Percentiles rank a stretch among this genome's conserved stretches.
Conservation (phyloP, 345 rosid genomes). For the Eucalyptus erythrocorys region DNA sequence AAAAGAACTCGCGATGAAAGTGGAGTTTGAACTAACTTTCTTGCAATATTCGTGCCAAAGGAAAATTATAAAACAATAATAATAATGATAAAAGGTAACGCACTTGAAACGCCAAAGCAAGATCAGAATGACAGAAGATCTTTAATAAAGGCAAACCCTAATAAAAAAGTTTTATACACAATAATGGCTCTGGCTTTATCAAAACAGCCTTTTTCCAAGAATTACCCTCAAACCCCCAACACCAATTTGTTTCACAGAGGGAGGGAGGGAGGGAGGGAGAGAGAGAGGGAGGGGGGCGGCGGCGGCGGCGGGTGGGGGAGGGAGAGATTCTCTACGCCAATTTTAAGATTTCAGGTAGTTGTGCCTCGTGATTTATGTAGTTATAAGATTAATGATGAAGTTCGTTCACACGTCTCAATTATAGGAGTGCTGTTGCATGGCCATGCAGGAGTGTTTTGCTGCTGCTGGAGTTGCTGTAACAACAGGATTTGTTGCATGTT, state of each 20-base stretch:
- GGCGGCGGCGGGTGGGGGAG: too few species aligned
- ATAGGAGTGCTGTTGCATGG: conserved; percentile 20
- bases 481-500: conserved; percentile 30
- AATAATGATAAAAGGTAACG: background rate
- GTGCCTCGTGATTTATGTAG: background rate
- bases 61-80: background rate
- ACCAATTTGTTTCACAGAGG: background rate
- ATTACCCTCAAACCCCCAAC: background rate
- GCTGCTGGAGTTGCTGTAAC: conserved; percentile 49
- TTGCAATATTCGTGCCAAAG: background rate
- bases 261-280: background rate
- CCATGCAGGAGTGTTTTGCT: conserved; percentile 29
- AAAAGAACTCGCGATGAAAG: background rate
- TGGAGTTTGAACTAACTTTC: background rate
- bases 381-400: conserved; percentile 31
- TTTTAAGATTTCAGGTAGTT: background rate
- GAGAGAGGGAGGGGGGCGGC: background rate
- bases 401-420: conserved; percentile 20
- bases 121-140: background rate
- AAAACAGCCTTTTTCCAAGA: background rate
- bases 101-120: background rate
- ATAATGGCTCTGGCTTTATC: background rate
- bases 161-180: background rate
- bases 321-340: background rate
- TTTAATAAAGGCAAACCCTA: background rate